A percentile compares a stretch with the other conserved stretches of the same genome.
phyloP scores from a whole-genome alignment of 2,329 filamentous ascomycete genomes.

The Neodidymelliopsis sp. region DNA sequence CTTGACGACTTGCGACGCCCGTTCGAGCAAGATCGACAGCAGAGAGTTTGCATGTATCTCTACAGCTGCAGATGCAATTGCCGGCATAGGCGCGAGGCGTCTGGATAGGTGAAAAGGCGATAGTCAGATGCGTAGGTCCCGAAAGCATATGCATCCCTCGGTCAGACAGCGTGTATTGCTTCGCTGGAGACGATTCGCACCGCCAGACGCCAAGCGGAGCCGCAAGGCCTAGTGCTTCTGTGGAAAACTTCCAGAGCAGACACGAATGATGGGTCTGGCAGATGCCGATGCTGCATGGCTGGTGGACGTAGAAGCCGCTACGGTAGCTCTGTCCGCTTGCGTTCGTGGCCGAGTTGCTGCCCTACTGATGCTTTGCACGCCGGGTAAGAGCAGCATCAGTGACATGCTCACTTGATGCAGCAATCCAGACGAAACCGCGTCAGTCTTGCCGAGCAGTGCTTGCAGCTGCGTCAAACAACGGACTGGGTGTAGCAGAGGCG shows the following conservation, averaged over 20 bases:
- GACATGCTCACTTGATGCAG: slow-evolving; percentile 5
- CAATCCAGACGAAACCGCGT: slow-evolving; percentile 3
- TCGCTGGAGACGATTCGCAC: slow-evolving; percentile 18
- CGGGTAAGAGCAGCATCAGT: background rate
- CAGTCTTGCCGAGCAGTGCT: slow-evolving; percentile 17
- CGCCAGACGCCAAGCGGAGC: slow-evolving; percentile 26
- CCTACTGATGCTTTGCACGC: slow-evolving; percentile 13
- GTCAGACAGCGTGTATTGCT: slow-evolving; percentile 27
- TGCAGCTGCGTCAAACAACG: slow-evolving; percentile 36
- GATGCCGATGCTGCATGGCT: slow-evolving; percentile 30
- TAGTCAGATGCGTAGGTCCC: slow-evolving; percentile 21
- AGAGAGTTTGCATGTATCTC: slow-evolving; percentile 5
- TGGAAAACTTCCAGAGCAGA: slow-evolving; percentile 24
- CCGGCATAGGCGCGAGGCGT: slow-evolving; percentile 13
- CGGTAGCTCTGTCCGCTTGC: slow-evolving; percentile 30
- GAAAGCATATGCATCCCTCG: slow-evolving; percentile 24
- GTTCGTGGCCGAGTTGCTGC: slow-evolving; percentile 10
- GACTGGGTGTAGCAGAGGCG: slow-evolving; percentile 35
- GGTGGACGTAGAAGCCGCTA: slow-evolving; percentile 22
- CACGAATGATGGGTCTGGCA: slow-evolving; percentile 33
- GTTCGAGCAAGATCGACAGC: slow-evolving; percentile 22
- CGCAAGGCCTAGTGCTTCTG: slow-evolving; percentile 31
- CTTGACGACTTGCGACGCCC: slow-evolving; percentile 33
- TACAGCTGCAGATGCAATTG: slow-evolving; percentile 13
- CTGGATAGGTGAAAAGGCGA: slow-evolving; percentile 23